These are phyloP conservation scores for Yamadazyma blattariae DNA, from an alignment of 1,139 yeast species.

Conservation along the genomic window DNA sequence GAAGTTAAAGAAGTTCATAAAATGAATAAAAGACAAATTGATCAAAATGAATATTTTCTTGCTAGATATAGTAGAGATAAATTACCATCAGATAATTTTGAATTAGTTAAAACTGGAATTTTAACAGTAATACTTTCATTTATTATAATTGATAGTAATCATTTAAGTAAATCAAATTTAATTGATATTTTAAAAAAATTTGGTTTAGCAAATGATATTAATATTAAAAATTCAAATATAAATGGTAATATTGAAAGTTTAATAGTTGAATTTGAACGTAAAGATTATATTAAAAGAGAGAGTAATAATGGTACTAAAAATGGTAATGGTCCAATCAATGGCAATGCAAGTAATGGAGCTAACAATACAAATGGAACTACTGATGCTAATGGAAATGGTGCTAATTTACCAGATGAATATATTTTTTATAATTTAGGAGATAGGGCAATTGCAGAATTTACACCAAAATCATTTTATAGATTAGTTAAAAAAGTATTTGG, in stretches of 20 bases:
- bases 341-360: constrained; percentile 5
- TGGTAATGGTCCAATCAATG: no score
- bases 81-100: constrained; percentile 21
- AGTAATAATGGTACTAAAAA: background rate
- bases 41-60: constrained; percentile 18
- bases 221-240: constrained; percentile 21
- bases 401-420: constrained; percentile 6
- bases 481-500: constrained; percentile 29
- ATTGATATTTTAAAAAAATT: constrained; percentile 20
- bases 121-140: constrained; percentile 24
- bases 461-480: constrained; percentile 27
- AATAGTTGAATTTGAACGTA: constrained; percentile 28
- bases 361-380: constrained; percentile 1
- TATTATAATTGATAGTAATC: constrained; percentile 34
- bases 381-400: background rate
- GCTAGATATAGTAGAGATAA: constrained; percentile 10
- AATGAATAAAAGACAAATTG: constrained; percentile 4
- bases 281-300: constrained; percentile 30
- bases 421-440: constrained; percentile 31
- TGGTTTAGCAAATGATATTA: constrained; percentile 27
- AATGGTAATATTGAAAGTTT: constrained; percentile 23
- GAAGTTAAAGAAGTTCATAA: constrained; percentile 4
- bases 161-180: constrained; percentile 27
- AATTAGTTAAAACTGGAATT: constrained; percentile 30
- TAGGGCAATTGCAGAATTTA: constrained; percentile 33